Percentiles rank a stretch among this genome's conserved stretches.
phyloP scores from a whole-genome alignment of 768 basidiomycete genomes.

The Rhizopogon vesiculosus region DNA sequence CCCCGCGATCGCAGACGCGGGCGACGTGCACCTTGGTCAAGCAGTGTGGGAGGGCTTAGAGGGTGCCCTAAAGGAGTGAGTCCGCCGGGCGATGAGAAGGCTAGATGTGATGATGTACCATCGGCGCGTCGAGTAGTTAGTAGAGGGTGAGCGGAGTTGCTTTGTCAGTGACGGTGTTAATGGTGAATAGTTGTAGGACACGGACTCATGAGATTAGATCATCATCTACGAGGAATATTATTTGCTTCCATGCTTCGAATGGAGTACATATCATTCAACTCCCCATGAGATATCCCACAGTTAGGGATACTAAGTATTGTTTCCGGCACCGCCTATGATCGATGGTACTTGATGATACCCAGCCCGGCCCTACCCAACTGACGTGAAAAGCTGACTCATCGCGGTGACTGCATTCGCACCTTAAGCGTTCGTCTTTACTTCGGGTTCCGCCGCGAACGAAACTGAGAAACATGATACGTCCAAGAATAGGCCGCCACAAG shows the following conservation, averaged over 20 bases:
- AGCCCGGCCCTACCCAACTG: no score
- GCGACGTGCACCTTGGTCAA: slow-evolving; percentile 53
- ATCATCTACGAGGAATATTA: neutral
- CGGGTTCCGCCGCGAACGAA: no score
- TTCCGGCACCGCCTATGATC: no score
- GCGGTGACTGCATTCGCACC: no score
- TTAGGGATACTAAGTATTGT: no score
- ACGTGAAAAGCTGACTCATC: no score
- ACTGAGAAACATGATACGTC: no score
- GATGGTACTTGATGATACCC: no score
- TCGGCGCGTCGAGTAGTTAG: slow-evolving; percentile 15
- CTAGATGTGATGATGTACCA: slow-evolving; percentile 14
- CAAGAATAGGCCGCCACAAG: no score
- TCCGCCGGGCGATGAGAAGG: slow-evolving; percentile 13
- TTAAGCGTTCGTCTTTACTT: no score
- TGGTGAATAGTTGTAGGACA: neutral
- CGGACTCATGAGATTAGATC: neutral
- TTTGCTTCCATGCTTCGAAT: neutral
- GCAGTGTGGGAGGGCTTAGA: slow-evolving; percentile 79
- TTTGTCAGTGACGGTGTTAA: neutral
- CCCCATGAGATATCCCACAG: no score
- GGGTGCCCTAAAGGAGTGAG: slow-evolving; percentile 44
- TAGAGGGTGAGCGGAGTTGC: neutral
- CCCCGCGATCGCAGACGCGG: slow-evolving; percentile 22
- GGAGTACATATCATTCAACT: no score